Evolutionary conservation across 192 early-diverging fungal species (phyloP), one percentile per base, ranked within the genome.

Genomic region (Coemansia sp.): DNA sequence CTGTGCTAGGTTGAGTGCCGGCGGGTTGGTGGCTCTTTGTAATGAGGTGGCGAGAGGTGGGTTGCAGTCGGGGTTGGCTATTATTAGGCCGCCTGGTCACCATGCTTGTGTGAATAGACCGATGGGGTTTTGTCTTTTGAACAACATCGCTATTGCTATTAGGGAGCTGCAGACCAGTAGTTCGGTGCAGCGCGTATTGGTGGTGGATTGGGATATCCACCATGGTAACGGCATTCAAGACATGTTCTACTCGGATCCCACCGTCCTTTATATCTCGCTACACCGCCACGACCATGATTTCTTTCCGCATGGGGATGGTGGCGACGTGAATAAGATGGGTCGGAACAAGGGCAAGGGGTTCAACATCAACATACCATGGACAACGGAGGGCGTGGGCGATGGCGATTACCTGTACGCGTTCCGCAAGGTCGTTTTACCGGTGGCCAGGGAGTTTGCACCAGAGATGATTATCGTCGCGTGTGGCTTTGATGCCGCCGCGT

Each of bases 171-270:
- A 87, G 55, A 47, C 47, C 23, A 33, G 79, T 9, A 66, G 80
- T n/a, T 69, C 78, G 20, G 76, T 82, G 12, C 61, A 83, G 35
- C 80, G 83, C 52, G 83, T 97, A 9, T 69, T 98, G 72, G 90
- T 98, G 23, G 66, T 98, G 13, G 95, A 98, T 65, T 98, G 95
- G 95, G 95, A 97, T 68, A 82, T 96, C 18, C 95, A 97, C 72
- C 94, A 96, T 66, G 95, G 94, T 7, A 97, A 97, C 69, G 95
- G 95, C 3, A 96, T 91, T 33, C 94, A 97, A 53, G 85, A 90
- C 5, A 80, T 84, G 1, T 97, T 97, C 61, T 88, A 88, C 70
- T 62, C 84, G 2, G 89, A 95, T 61, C 85, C 88, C 6, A 78
- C 87, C 65, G 92, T 96, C 1, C 79, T 96, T 12, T 95, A 94